Base-by-base conservation (phyloP, 2,329 filamentous ascomycete species). In the Colletotrichum incanum region DNA sequence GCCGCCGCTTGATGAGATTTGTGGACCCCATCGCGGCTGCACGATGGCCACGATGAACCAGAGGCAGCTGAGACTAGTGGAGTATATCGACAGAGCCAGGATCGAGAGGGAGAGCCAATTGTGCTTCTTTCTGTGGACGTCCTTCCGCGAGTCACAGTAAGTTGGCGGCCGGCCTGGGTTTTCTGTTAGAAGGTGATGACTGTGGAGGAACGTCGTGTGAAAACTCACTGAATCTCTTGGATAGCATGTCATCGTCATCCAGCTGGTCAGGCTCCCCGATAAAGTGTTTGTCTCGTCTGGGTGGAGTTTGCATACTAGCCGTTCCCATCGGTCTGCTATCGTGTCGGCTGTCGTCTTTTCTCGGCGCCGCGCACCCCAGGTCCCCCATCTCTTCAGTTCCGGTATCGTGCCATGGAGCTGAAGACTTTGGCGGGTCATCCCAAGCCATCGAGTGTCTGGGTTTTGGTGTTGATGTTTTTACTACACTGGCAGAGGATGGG, bases 31-130 rank as follows among this genome's bases (percentile, higher is more conserved):
- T 73, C 88, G 83, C 0, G 92, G 92, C 70, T 90, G 90, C 1
- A 84, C 77, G 14, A 93, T 81, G 0, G 92, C 90, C 5, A 92
- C 84, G 1, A 87, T 81, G 1, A 95, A 82, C 84, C 91, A 94
- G n/a, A 93, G 80, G 0, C 86, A 88, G n/a, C 90, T 92, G 65
- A 92, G 84, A 2, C 88, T 74, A 0, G 91, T 93, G 0, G 91
- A 92, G 76, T 92, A 92, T 1, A 93, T 64, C 0, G 90, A 91
- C 1, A 90, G 77, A 1, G 80, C 55, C 23, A 87, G 76, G 18
- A 89, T 82, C 0, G 81, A 84, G 14, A 86, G 76, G 11, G 84
- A 86, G 12, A 91, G 80, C 87, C 88, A 91, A 58, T 80, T 83
- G 16, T 74, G 76, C 50, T 80, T 76, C 4, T 73, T 77, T 37